A percentile compares a stretch with the other conserved stretches of the same genome.
Evolutionary conservation across 1,284 basidiomycete genomes (phyloP).

Genomic region (Ceratobasidium sp.): DNA sequence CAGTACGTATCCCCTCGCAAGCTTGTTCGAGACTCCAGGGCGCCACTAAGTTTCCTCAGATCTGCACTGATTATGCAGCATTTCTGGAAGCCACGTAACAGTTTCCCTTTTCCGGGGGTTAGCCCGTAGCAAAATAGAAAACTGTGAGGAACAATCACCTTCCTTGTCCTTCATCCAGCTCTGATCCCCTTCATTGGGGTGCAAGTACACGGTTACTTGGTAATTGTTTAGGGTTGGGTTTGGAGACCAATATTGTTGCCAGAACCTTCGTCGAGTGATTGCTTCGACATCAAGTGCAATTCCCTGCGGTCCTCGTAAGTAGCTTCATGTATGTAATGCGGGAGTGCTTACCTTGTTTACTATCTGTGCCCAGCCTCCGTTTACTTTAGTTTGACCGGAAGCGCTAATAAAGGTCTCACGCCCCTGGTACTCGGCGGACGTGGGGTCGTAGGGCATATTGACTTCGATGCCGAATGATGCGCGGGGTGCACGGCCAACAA

Average conservation of each 20-base stretch:
- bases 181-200: neutral
- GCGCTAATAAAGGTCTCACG: neutral
- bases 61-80: neutral
- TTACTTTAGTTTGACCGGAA: neutral
- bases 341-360: conserved; percentile 1
- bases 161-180: conserved; percentile 1
- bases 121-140: neutral
- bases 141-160: neutral
- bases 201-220: neutral
- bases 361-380: conserved; percentile 1
- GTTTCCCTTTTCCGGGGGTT: neutral
- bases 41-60: conserved; percentile 9
- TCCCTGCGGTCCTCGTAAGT: neutral
- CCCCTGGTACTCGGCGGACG: neutral
- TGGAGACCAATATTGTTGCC: neutral
- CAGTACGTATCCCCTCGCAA: conserved; percentile 12
- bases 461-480: neutral
- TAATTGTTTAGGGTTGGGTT: neutral
- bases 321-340: neutral
- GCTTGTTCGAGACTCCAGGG: neutral
- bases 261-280: neutral
- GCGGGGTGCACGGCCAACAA: conserved; percentile 14
- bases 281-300: conserved; percentile 13
- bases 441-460: neutral
- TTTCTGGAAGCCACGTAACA: neutral